Evolutionary conservation across 805 yeast species (phyloP).

Genomic region (Sugiyamaella lignohabitans): DNA sequence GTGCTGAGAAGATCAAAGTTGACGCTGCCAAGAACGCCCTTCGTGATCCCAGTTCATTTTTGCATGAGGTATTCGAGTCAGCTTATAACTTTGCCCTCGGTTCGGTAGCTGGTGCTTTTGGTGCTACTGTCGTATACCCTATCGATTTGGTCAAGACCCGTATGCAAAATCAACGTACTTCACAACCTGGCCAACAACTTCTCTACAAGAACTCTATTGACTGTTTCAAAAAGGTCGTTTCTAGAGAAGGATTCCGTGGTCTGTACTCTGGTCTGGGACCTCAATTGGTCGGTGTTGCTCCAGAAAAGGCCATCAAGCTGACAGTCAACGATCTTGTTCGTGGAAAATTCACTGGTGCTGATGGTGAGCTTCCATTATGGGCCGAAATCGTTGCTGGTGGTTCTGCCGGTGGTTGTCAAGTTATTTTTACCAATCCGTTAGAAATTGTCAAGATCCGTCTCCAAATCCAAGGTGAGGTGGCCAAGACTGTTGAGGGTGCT

Average conservation of each 20-base stretch:
- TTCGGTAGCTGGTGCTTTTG: conserved; percentile 94
- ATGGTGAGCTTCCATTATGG: conserved; percentile 40
- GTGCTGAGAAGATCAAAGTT: conserved; percentile 28
- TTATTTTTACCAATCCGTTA: conserved; percentile 88
- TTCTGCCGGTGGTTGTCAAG: conserved; percentile 94
- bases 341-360: conserved; percentile 53
- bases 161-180: conserved; percentile 89
- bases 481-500: conserved; percentile 32
- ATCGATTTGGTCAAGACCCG: conserved; percentile 94
- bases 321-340: conserved; percentile 89
- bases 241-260: conserved; percentile 75
- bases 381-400: conserved; percentile 87
- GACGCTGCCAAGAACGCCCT: conserved; percentile 37
- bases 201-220: conserved; percentile 76
- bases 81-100: conserved; percentile 84
- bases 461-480: conserved; percentile 81
- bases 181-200: conserved; percentile 39
- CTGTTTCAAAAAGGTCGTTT: conserved; percentile 72
- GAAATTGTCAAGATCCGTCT: conserved; percentile 93
- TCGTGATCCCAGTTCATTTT: conserved; percentile 34
- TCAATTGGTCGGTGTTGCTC: conserved; percentile 94
- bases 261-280: conserved; percentile 90
- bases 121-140: conserved; percentile 97
- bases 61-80: conserved; percentile 70
- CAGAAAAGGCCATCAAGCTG: conserved; percentile 94